Conservation (phyloP, 768 basidiomycete genomes). For the Coprinellus micaceus region DNA sequence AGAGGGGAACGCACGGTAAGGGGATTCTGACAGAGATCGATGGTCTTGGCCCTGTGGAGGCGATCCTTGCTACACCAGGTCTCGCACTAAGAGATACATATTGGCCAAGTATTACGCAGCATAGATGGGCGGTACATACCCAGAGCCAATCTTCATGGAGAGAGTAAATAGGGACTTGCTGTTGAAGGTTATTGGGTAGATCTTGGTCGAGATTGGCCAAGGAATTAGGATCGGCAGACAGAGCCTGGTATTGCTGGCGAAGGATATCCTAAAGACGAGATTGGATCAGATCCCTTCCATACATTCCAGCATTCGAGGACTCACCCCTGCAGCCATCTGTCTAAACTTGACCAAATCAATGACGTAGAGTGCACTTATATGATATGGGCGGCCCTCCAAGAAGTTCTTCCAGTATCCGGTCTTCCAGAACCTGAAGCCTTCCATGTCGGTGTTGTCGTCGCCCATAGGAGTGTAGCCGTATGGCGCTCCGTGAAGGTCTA, state of each 20-base stretch:
- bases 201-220: slow-evolving; percentile 97
- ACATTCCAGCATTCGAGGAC: background rate
- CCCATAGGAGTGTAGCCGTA: slow-evolving; percentile 99
- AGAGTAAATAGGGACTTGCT: slow-evolving; percentile 91
- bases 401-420: slow-evolving; percentile 93
- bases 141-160: slow-evolving; percentile 94
- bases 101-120: background rate
- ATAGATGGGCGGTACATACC: slow-evolving; percentile 44
- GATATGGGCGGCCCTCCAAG: slow-evolving; percentile 80
- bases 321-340: slow-evolving; percentile 55
- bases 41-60: slow-evolving; percentile 77
- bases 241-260: slow-evolving; percentile 85
- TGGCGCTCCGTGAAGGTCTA: slow-evolving; percentile 89
- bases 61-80: slow-evolving; percentile 98
- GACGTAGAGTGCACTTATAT: slow-evolving; percentile 96
- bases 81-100: slow-evolving; percentile 65
- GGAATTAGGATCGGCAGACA: slow-evolving; percentile 93
- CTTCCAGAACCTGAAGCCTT: slow-evolving; percentile 99
- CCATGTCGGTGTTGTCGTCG: slow-evolving; percentile 90
- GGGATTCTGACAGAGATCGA: slow-evolving; percentile 96
- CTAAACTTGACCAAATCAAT: slow-evolving; percentile 95
- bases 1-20: slow-evolving; percentile 61
- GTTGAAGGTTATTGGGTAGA: slow-evolving; percentile 92
- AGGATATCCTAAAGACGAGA: slow-evolving; percentile 69
- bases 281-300: background rate